Evolutionary conservation across 495 filamentous ascomycete species (phyloP), one percentile per base, ranked within the genome.

Genomic region (Amniculicola lignicola): DNA sequence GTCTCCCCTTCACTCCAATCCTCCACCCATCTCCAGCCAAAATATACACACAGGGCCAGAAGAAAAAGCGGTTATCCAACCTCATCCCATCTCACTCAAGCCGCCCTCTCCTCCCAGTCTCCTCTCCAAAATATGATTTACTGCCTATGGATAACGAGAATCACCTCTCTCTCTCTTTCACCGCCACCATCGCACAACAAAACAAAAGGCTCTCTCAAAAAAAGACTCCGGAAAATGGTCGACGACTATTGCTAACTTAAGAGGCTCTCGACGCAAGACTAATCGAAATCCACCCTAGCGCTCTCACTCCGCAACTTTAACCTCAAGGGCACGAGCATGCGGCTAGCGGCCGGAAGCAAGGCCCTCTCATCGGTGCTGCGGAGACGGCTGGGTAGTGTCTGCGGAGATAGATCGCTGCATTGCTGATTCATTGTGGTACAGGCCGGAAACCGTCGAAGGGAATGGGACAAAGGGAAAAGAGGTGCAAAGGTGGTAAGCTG

Each of bases 331-430:
- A 28, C 42, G 37, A 31, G 37, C 19, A 18, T 6, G 22, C 29
- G 22, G 22, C 19, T 14, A 12, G 28, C 12, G 40, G 49, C 27
- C 38, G 16, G 29, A 46, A 28, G 31, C 40, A 37, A 42, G 31
- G 49, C 51, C 65, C 52, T 59, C 67, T 68, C 67, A 51, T 70
- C 56, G 67, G 67, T 70, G 55, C 61, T 66, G 59, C 58, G 53
- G 47, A 57, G 51, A 41, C 19, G 44, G 19, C 18, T 36, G 19
- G 42, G 33, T 19, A 42, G 29, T 51, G 57, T 52, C 57, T 56
- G 61, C 63, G 61, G 64, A 63, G 58, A 52, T 54, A 23, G 55
- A 49, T 59, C 25, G 51, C 60, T 61, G 37, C 35, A 51, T 59
- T 64, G 57, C 58, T 50, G 36, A 53, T 57, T 38, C 21, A 44